phyloP scores from a whole-genome alignment of 2,329 filamentous ascomycete genomes.

The Cylindrodendrum hubeiense region DNA sequence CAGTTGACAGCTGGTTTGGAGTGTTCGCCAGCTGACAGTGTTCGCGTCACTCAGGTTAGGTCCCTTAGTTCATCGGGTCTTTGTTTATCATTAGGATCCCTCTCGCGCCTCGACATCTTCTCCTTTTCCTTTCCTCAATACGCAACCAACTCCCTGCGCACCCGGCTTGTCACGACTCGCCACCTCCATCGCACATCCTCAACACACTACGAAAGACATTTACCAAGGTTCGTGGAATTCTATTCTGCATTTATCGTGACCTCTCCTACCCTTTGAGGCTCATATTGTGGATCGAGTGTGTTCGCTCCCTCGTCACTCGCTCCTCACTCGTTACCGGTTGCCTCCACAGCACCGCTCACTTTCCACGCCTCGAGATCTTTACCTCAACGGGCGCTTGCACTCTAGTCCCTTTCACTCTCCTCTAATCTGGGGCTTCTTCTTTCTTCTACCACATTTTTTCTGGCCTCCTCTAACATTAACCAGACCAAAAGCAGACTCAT shows the following conservation, averaged over 20 bases:
- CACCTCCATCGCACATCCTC: background rate
- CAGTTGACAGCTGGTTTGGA: constrained; percentile 2
- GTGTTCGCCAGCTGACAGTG: constrained; percentile 17
- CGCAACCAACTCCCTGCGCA: background rate
- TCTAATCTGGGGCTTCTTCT: background rate
- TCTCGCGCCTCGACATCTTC: background rate
- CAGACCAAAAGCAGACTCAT: constrained; percentile 13
- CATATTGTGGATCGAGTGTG: background rate
- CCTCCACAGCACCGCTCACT: background rate
- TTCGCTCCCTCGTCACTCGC: background rate
- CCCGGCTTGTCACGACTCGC: background rate
- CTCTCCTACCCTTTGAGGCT: background rate
- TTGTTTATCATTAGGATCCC: constrained; percentile 11
- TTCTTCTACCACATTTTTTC: background rate
- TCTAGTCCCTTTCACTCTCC: constrained; percentile 1
- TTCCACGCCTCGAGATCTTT: background rate
- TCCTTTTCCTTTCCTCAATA: background rate
- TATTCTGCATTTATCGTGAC: background rate
- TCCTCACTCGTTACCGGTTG: background rate
- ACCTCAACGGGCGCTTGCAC: background rate
- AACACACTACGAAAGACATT: background rate
- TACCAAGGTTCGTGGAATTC: constrained; percentile 5
- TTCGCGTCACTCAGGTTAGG: constrained; percentile 2
- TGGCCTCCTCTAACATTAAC: constrained; percentile 14
- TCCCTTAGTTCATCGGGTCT: constrained; percentile 4